A percentile compares a stretch with the other conserved stretches of the same genome.
Conservation (phyloP, 2,329 filamentous ascomycete genomes). For the Aspergillus chevalieri region DNA sequence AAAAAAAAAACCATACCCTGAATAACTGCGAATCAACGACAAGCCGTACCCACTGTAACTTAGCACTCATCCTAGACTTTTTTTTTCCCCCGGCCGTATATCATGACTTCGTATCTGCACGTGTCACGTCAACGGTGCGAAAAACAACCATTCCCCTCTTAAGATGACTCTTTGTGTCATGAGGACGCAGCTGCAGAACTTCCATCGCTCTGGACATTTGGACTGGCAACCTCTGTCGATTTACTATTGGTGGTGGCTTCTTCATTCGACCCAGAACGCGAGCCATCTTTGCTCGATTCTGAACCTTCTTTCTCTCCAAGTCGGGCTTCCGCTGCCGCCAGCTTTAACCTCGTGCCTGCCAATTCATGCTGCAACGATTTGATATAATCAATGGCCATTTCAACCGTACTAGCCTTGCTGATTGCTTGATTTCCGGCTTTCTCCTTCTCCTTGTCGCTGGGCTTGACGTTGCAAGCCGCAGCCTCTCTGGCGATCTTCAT, state of each 20-base stretch:
- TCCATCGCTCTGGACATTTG: background rate
- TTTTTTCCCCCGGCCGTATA: background rate
- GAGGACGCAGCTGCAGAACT: background rate
- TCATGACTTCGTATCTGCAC: background rate
- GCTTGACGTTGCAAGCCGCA: slow-evolving; percentile 33
- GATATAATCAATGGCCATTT: slow-evolving; percentile 93
- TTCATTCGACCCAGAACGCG: background rate
- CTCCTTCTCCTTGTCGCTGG: slow-evolving; percentile 46
- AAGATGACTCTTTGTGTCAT: background rate
- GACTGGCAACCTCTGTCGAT: background rate
- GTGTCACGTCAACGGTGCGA: background rate
- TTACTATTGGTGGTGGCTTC: background rate
- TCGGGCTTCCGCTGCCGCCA: slow-evolving; percentile 61
- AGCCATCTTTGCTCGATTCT: background rate
- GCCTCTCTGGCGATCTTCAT: slow-evolving; percentile 34
- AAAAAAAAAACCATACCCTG: background rate
- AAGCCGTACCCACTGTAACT: background rate
- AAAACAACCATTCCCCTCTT: background rate
- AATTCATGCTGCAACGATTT: slow-evolving; percentile 72
- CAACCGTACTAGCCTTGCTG: slow-evolving; percentile 96
- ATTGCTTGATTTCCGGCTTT: slow-evolving; percentile 53
- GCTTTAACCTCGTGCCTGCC: slow-evolving; percentile 56
- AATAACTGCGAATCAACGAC: background rate
- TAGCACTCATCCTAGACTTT: background rate
- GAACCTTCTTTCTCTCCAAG: slow-evolving; percentile 28